Conservation (phyloP, 73 alveolate genomes). For the Symbiodinium pilosum region DNA sequence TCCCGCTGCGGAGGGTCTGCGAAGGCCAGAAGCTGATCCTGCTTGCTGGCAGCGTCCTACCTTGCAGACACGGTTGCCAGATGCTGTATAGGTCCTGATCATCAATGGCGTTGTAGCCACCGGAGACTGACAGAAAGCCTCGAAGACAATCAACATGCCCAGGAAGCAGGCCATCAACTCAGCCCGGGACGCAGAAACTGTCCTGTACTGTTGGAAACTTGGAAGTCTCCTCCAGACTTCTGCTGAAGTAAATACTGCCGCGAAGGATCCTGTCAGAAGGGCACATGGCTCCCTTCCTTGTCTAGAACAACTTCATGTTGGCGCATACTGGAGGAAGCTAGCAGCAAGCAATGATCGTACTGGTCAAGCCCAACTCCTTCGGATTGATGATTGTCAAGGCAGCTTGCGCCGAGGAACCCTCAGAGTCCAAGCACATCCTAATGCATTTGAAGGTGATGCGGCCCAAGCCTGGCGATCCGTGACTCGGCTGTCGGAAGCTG, state of each 20-base stretch:
- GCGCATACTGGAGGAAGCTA: not conserved
- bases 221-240: constrained; percentile 54
- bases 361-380: constrained; percentile 13
- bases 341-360: too few relatives aligned
- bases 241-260: constrained; percentile 40
- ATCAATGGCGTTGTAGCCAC: constrained; percentile 65
- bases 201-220: constrained; percentile 36
- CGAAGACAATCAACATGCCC: not conserved
- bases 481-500: constrained; percentile 41
- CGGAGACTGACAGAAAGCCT: constrained; percentile 38
- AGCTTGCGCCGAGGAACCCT: constrained; percentile 10
- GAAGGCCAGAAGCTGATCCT: constrained; percentile 65
- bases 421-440: not conserved
- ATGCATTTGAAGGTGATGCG: not conserved
- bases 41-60: not conserved
- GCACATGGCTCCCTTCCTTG: not conserved
- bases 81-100: constrained; percentile 1
- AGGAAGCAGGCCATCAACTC: not conserved
- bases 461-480: not conserved
- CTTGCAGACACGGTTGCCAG: too few relatives aligned
- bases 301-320: not conserved
- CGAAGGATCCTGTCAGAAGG: constrained; percentile 20
- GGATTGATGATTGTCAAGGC: constrained; percentile 35
- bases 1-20: constrained; percentile 27
- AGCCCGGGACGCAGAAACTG: constrained; percentile 23